Evolutionary conservation across 1,139 yeast species (phyloP), one percentile per base, ranked within the genome.

Genomic region (Hyphopichia khmerensis): DNA sequence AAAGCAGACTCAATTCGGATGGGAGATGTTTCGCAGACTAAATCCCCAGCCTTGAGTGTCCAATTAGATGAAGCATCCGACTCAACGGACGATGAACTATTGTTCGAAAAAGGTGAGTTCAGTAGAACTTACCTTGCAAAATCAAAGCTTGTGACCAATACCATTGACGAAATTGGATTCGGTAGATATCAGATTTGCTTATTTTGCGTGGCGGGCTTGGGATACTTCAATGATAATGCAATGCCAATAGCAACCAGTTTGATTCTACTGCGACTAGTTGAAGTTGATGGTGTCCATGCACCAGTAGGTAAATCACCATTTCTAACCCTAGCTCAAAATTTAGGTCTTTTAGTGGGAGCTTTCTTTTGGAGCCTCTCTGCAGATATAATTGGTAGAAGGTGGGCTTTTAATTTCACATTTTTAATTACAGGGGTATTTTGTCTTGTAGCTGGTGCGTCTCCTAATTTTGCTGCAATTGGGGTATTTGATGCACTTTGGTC

Each of bases 361-460:
- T 53, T 66, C 8, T 60, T 70, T 38, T 72, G 76, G 76, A 67
- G 75, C 8, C 52, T 70, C 24, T 55, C 67, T 4, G 63, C 74
- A 1, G 77, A 72, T 49, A 56, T 70, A 9, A 66, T 70, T 38
- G 77, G 77, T 13, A 57, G 77, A 21, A 53, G 64, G 39, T 69
- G 74, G 75, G 77, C 75, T 2, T 71, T 71, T 48, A 69, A 65
- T 44, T 52, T 70, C 38, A 71, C 77, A 3, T 70, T 72, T 47
- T 53, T 71, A 40, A 57, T 68, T 43, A 71, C 74, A 2, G 75
- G 75, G 1, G 49, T 69, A 1, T 70, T 67, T 54, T 67, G 73
- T 1, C 50, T 62, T 1, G 52, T 64, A 23, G 67, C 75, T 1
- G 77, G 77, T 1, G 55, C 67, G 0, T 54, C 69, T 11, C 75